Base-by-base conservation (phyloP, 2,329 filamentous ascomycete species). In the Monosporascus sp. region DNA sequence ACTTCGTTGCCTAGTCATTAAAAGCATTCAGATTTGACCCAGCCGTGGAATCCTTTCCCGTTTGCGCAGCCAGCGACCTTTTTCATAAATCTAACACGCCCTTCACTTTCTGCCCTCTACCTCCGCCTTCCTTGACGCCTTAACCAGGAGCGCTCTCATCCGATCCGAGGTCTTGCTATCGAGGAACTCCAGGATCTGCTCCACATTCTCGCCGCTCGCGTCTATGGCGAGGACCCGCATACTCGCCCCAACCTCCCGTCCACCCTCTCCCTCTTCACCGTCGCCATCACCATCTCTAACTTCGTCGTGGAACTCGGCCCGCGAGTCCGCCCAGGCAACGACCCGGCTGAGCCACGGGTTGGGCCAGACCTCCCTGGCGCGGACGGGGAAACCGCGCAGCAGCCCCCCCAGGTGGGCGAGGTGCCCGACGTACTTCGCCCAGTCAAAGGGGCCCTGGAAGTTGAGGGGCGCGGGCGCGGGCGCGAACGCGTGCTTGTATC, bases 191-290 rank as follows among this genome's bases (percentile, higher is more conserved):
- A 70, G 37, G 5, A 63, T 57, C 18, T 59, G 54, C 49, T 57
- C 55, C 43, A 70, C 64, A 45, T 62, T 65, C 40, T 63, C 57
- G 5, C 65, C 65, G 8, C 43, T 56, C 40, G 60, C 56, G 56
- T 68, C 59, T 56, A 70, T 63, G 22, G 55, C 60, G 5, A 69
- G 55, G 14, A 70, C 57, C 48, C 68, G 70, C 6, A 70, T 69
- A 70, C 55, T 70, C 67, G 11, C 65, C 67, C 20, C 53, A 51
- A 63, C 68, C 3, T 50, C 51, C 66, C 67, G 70, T 26, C 64
- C 62, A 15, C 28, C 43, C 18, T 56, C 53, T 3, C 48, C 45
- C 14, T 56, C 35, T 4, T 51, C 51, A 2, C 51, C 28, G 8
- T 22, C 11, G n/a, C n/a, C 20, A 15, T 15, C 11, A 15, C 22